Percentiles rank a stretch among this genome's conserved stretches.
These are phyloP conservation scores for Suillus americanus DNA, from an alignment of 768 basidiomycete genomes.

Conservation along the genomic window DNA sequence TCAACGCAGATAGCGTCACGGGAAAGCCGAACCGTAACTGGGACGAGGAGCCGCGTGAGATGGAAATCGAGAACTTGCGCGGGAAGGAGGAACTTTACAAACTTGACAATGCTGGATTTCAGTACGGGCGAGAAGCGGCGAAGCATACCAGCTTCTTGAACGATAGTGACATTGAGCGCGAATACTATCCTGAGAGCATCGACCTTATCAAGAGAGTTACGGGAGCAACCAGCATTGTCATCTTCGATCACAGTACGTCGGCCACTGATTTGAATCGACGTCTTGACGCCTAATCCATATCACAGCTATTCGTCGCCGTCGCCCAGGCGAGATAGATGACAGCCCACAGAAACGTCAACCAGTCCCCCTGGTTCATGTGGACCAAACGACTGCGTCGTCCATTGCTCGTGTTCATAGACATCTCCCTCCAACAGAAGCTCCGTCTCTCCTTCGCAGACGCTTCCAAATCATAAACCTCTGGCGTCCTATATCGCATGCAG, in stretches of 20 bases:
- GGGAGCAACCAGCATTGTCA: constrained; percentile 36
- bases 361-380: too few species aligned
- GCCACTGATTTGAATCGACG: background rate
- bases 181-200: constrained; percentile 41
- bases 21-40: constrained; percentile 22
- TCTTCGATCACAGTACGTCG: constrained; percentile 43
- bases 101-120: constrained; percentile 38
- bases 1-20: constrained; percentile 19
- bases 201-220: constrained; percentile 39
- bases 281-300: too few species aligned
- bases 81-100: constrained; percentile 32
- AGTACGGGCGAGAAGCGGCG: constrained; percentile 25
- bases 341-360: too few species aligned
- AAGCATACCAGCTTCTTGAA: constrained; percentile 33
- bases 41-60: constrained; percentile 9
- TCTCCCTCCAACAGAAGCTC: too few species aligned
- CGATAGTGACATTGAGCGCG: constrained; percentile 34
- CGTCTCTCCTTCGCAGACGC: too few species aligned
- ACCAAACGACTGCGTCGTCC: too few species aligned
- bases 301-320: too few species aligned
- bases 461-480: too few species aligned
- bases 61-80: constrained; percentile 33
- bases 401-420: too few species aligned
- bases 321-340: too few species aligned
- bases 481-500: constrained; percentile 41